phyloP scores from a whole-genome alignment of 2,329 filamentous ascomycete species.

The Trichoderma koningii region DNA sequence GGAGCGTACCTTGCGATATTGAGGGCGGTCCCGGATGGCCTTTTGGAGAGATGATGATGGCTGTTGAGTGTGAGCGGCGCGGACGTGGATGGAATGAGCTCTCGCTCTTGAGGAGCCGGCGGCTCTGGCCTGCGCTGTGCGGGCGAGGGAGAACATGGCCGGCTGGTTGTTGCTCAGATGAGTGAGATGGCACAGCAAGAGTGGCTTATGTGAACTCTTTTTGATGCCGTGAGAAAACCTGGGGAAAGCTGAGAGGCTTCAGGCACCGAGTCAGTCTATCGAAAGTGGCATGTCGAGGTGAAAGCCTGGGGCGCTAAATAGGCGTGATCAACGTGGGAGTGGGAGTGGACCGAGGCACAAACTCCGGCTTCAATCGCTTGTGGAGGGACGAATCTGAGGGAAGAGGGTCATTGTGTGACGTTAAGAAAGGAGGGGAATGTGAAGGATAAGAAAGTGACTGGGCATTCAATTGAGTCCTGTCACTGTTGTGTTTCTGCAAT shows the following conservation, averaged over 20 bases:
- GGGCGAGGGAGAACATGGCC: constrained; percentile 12
- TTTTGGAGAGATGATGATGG: not conserved
- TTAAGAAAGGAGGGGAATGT: no score
- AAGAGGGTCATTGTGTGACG: no score
- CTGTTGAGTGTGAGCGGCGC: not conserved
- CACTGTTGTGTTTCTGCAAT: no score
- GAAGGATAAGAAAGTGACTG: no score
- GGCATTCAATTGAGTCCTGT: no score
- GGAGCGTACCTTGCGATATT: no score
- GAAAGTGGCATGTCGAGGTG: not conserved
- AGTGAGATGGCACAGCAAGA: no score
- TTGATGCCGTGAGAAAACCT: no score
- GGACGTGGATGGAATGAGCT: not conserved
- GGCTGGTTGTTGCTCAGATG: no score
- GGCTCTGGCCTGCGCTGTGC: not conserved
- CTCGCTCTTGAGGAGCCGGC: not conserved
- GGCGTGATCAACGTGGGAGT: not conserved
- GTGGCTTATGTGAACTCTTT: no score
- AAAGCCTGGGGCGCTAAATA: constrained; percentile 1
- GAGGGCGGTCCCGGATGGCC: no score
- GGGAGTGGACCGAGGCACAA: constrained; percentile 18
- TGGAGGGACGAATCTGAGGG: not conserved
- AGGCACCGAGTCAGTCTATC: not conserved
- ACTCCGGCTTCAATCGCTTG: not conserved
- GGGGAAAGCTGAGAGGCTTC: not conserved